Evolutionary conservation across 179 eudicot species (phyloP).

Genomic region (Carnegiea gigantea): DNA sequence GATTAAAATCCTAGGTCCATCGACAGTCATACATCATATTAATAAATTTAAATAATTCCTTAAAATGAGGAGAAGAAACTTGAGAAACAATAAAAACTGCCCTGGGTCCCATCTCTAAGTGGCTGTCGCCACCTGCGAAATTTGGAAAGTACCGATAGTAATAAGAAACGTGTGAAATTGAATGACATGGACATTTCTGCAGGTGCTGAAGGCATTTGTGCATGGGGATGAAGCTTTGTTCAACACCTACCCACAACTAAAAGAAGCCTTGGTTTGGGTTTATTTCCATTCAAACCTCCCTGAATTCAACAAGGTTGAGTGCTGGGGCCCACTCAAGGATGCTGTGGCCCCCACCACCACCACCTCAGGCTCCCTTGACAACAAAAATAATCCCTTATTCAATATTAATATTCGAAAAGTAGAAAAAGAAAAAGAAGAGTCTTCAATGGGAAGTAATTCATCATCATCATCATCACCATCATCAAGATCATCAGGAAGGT

Average conservation of each 20-base stretch:
- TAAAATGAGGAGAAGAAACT: too few relatives aligned
- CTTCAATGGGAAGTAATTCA: not conserved
- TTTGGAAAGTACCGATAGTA: too few relatives aligned
- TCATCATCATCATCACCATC: not conserved
- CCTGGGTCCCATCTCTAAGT: not conserved
- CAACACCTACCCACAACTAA: slow-evolving; percentile 67
- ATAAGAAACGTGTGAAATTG: not conserved
- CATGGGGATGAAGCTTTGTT: slow-evolving; percentile 76
- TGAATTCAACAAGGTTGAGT: slow-evolving; percentile 82
- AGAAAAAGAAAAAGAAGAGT: not conserved
- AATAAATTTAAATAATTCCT: too few relatives aligned
- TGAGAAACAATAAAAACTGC: too few relatives aligned
- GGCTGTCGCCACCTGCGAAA: not conserved
- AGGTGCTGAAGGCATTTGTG: slow-evolving; percentile 95
- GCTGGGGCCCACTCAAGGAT: slow-evolving; percentile 85
- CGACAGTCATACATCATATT: too few relatives aligned
- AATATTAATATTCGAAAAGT: too few relatives aligned
- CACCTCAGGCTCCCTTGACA: too few relatives aligned
- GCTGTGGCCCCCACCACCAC: slow-evolving; percentile 43
- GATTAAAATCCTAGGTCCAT: too few relatives aligned
- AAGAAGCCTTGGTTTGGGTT: slow-evolving; percentile 80
- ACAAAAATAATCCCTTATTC: too few relatives aligned
- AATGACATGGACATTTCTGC: slow-evolving; percentile 14
- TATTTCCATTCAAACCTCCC: slow-evolving; percentile 85
- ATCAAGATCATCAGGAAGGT: not conserved